These are phyloP conservation scores for Hypoxylon sp. DNA, from an alignment of 2,329 filamentous ascomycete species.

Conservation along the genomic window DNA sequence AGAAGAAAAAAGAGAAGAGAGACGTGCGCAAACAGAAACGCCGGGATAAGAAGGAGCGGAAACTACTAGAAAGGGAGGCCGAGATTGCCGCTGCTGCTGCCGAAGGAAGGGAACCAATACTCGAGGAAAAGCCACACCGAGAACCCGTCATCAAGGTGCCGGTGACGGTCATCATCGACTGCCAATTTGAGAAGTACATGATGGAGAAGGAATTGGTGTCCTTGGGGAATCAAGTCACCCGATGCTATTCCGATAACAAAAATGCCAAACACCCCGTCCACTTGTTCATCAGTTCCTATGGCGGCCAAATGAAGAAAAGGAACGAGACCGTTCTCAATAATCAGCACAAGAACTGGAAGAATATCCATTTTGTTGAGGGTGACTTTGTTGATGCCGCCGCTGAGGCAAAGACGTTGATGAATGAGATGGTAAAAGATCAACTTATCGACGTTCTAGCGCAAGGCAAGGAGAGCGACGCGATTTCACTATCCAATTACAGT, in stretches of 20 bases:
- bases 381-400: slow-evolving; percentile 81
- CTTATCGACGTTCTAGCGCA: slow-evolving; percentile 71
- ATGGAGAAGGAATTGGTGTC: slow-evolving; percentile 87
- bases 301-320: slow-evolving; percentile 79
- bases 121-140: slow-evolving; percentile 56
- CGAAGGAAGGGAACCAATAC: slow-evolving; percentile 61
- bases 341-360: slow-evolving; percentile 84
- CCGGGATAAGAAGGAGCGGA: slow-evolving; percentile 63
- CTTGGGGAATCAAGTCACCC: slow-evolving; percentile 84
- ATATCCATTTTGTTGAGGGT: slow-evolving; percentile 78
- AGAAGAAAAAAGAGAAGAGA: slow-evolving; percentile 73
- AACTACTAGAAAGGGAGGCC: slow-evolving; percentile 65
- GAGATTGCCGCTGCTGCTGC: slow-evolving; percentile 63
- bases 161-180: slow-evolving; percentile 88
- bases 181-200: slow-evolving; percentile 93
- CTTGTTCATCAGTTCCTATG: slow-evolving; percentile 83
- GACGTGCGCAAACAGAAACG: slow-evolving; percentile 72
- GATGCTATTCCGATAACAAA: slow-evolving; percentile 91
- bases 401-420: slow-evolving; percentile 78
- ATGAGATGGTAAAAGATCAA: slow-evolving; percentile 66
- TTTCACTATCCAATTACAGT: slow-evolving; percentile 53
- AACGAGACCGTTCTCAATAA: slow-evolving; percentile 82
- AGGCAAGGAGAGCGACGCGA: slow-evolving; percentile 52
- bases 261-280: slow-evolving; percentile 77
- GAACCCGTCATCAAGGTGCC: slow-evolving; percentile 69